Conservation (phyloP, 176 grass and related monocot genomes). For the Canna indica region DNA sequence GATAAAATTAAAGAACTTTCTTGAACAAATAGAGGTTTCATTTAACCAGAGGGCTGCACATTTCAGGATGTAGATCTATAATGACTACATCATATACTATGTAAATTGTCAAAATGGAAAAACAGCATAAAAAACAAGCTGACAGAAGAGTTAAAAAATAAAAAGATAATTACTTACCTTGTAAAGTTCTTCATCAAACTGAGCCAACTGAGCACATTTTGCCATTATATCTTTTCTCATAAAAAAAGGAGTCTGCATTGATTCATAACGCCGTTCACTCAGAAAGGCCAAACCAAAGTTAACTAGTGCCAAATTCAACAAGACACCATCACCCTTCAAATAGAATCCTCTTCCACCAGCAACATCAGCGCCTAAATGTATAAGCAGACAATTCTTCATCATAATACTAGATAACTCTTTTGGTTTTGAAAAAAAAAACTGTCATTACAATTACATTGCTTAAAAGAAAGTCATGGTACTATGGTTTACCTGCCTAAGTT, state of each 20-base stretch:
- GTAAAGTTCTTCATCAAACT: conserved; percentile 94
- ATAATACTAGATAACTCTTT: not conserved
- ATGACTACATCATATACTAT: not conserved
- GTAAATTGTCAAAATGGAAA: not conserved
- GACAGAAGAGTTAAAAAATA: not conserved
- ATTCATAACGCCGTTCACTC: conserved; percentile 30
- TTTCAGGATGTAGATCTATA: not conserved
- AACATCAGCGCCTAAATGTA: conserved; percentile 62
- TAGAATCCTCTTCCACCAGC: conserved; percentile 87
- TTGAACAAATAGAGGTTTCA: too few relatives aligned
- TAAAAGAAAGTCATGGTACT: not conserved
- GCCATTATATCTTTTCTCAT: conserved; percentile 96
- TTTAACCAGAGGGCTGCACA: too few relatives aligned
- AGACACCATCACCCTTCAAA: conserved; percentile 73
- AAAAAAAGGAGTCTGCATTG: conserved; percentile 92
- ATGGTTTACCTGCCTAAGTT: too few relatives aligned
- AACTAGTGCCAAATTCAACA: conserved; percentile 75
- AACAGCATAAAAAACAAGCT: not conserved
- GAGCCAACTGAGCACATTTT: conserved; percentile 87
- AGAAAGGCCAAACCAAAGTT: conserved; percentile 82
- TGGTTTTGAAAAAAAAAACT: too few relatives aligned
- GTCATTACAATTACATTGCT: not conserved
- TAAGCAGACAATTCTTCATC: not conserved
- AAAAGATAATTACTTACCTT: conserved; percentile 36
- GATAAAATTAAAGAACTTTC: too few relatives aligned